phyloP scores from a whole-genome alignment of 306 rosid genomes.

The Quercus robur region DNA sequence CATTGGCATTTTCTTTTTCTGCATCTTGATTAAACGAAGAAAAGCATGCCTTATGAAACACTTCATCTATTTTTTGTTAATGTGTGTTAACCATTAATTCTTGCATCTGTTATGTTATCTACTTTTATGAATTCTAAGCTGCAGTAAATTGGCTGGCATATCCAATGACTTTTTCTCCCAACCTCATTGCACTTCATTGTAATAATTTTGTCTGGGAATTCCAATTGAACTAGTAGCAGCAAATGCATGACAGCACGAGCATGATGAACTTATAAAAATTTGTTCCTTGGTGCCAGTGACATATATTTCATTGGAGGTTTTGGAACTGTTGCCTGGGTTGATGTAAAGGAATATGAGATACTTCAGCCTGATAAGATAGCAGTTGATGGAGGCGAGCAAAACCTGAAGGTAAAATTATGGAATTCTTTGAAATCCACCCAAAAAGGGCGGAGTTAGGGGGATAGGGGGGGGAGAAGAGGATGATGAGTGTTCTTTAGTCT shows the following conservation, averaged over 20 bases:
- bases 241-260: neutral
- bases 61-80: no score
- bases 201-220: neutral
- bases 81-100: no score
- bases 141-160: no score
- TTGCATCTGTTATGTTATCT: no score
- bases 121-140: no score
- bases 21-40: no score
- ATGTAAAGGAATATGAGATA: constrained; percentile 88
- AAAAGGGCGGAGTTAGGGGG: no score
- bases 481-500: neutral
- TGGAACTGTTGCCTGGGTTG: constrained; percentile 99
- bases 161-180: no score
- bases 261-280: constrained; percentile 19
- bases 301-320: constrained; percentile 98
- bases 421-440: neutral
- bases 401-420: constrained; percentile 61
- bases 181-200: neutral
- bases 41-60: no score
- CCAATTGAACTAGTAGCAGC: neutral
- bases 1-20: no score
- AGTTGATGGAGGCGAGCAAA: constrained; percentile 92
- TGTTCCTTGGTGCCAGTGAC: constrained; percentile 61
- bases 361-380: constrained; percentile 98
- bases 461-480: neutral